Base-by-base conservation (phyloP, 176 grass and related monocot genomes). In the Eragrostis curvula region DNA sequence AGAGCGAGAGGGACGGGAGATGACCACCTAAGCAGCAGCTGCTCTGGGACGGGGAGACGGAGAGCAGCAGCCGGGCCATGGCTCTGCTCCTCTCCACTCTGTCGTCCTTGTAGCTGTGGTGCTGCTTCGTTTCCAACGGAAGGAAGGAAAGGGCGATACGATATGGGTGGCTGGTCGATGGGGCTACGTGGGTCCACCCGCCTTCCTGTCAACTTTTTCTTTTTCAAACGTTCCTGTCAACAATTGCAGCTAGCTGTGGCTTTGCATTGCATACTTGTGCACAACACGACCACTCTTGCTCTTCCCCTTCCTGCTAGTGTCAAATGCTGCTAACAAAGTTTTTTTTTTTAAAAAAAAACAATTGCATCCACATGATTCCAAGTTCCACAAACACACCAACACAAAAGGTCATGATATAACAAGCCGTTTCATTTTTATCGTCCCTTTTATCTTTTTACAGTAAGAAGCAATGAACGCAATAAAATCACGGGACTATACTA, bases 51-150 rank as follows among this genome's bases (percentile, higher is more conserved):
- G 77, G 85, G 56, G 88, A 36, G 61, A 30, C 29, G 60, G 60
- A 85, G 65, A 92, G 85, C 43, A 88, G 73, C 85, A 80, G 83
- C 68, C 83, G 87, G 39, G 88, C 68, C 90, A 96, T 96, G 30
- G 47, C 76, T 5, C 28, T n/a, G 52, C 52, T 21, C 6, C 5
- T 3, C 16, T 6, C 20, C 1, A 8, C 52, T 16, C 48, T 49
- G 3, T 10, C 47, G n/a, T n/a, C n/a, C n/a, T n/a, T n/a, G n/a
- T n/a, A n/a, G n/a, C n/a, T n/a, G n/a, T n/a, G 52, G 18, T 55
- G 52, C 17, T 55, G 17, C 32, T 36, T 36, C 32, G 52, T 55
- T 21, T 55, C 52, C 17, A 20, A 55, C 32, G 3, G 4, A 36
- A 2, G 32, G 6, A 17, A 5, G 52, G 20, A 55, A 55, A 21